Evolutionary conservation across 2,329 filamentous ascomycete genomes (phyloP).

Genomic region (Colletotrichum brevisporum): DNA sequence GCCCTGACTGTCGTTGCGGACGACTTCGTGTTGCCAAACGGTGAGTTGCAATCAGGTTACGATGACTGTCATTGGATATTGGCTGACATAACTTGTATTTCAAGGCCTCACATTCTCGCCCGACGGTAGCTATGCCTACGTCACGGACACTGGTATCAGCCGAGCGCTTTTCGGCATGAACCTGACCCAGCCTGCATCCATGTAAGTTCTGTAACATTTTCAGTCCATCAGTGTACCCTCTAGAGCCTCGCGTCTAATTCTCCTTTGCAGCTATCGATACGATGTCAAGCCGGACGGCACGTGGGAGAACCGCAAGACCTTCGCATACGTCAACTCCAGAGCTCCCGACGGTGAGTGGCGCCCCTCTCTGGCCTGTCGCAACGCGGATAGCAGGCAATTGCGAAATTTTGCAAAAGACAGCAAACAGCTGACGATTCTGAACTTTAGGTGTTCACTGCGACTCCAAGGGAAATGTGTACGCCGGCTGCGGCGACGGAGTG

Average conservation of each 20-base stretch:
- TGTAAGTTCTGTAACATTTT: slow-evolving; percentile 54
- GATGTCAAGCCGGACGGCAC: slow-evolving; percentile 62
- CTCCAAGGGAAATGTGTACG: slow-evolving; percentile 68
- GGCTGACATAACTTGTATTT: too few species aligned
- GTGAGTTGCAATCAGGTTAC: not conserved
- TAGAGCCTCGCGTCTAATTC: slow-evolving; percentile 45
- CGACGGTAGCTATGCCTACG: slow-evolving; percentile 64
- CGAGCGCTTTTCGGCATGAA: slow-evolving; percentile 60
- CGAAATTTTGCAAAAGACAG: too few species aligned
- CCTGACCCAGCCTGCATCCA: slow-evolving; percentile 57
- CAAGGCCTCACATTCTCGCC: slow-evolving; percentile 68
- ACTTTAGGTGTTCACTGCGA: slow-evolving; percentile 63
- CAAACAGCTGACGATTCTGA: too few species aligned
- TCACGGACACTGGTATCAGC: slow-evolving; percentile 70
- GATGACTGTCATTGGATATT: too few species aligned
- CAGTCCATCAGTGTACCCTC: not conserved
- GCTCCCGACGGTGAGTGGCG: slow-evolving; percentile 68
- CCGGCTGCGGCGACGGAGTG: slow-evolving; percentile 63
- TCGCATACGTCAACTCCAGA: slow-evolving; percentile 68
- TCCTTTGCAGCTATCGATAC: slow-evolving; percentile 57
- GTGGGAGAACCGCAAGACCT: slow-evolving; percentile 63
- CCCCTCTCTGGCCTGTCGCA: not conserved
- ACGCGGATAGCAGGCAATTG: too few species aligned
- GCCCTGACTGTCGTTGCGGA: slow-evolving; percentile 70
- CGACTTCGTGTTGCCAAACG: slow-evolving; percentile 69